Evolutionary conservation across 2,329 filamentous ascomycete species (phyloP).

Genomic region (Aspergillus fischeri): DNA sequence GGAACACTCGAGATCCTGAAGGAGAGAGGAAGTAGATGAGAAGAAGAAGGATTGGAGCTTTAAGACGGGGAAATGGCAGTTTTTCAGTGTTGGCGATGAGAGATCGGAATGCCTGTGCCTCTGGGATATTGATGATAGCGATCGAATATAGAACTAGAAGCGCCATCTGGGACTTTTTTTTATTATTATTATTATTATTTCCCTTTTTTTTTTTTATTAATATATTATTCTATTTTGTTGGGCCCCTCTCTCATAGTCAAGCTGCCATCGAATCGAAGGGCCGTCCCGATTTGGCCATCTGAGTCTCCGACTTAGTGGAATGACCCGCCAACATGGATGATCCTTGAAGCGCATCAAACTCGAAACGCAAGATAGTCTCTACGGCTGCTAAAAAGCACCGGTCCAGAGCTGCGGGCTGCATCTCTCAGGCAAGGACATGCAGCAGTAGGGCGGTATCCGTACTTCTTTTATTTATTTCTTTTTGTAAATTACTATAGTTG

Average conservation of each 20-base stretch:
- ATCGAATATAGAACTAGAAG: slow-evolving; percentile 1
- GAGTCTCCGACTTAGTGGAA: slow-evolving; percentile 1
- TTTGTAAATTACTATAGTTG: neutral
- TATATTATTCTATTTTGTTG: neutral
- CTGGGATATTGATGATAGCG: slow-evolving; percentile 9
- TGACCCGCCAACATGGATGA: slow-evolving; percentile 20
- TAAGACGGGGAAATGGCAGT: slow-evolving; percentile 5
- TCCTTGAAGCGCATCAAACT: slow-evolving; percentile 21
- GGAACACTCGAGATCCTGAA: neutral
- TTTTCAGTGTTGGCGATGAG: slow-evolving; percentile 9
- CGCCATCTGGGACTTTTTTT: neutral
- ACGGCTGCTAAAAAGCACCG: slow-evolving; percentile 14
- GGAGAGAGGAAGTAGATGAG: slow-evolving; percentile 1
- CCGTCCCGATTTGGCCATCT: slow-evolving; percentile 3
- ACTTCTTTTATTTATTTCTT: slow-evolving; percentile 3
- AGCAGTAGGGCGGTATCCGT: slow-evolving; percentile 12
- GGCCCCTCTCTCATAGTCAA: neutral
- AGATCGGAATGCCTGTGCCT: neutral
- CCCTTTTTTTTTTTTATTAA: neutral
- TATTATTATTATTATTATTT: neutral
- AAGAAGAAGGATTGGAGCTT: slow-evolving; percentile 7
- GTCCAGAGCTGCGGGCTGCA: slow-evolving; percentile 13
- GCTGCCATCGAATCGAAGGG: neutral
- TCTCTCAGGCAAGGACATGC: slow-evolving; percentile 15
- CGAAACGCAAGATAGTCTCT: slow-evolving; percentile 14